Evolutionary conservation across 2,329 filamentous ascomycete species (phyloP), one percentile per base, ranked within the genome.

Genomic region (Pyricularia sp.): DNA sequence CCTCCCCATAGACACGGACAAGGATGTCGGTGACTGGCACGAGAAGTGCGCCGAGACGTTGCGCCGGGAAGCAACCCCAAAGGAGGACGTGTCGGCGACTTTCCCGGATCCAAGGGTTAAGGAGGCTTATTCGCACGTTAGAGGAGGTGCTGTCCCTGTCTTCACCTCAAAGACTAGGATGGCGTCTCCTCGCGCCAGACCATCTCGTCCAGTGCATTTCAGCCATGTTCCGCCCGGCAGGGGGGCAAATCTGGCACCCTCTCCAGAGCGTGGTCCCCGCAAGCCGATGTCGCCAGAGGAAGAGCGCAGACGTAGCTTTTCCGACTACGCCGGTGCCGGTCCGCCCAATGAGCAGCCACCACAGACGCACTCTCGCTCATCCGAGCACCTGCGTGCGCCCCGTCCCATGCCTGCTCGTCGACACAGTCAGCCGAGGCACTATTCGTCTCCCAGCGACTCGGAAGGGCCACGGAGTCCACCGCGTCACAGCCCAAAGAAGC

Each of bases 1-100:
- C 0, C 91, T 94, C 70, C 94, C 95, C 0, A 76, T 84, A 1
- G 81, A 86, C 63, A 86, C 93, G 1, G 94, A 98, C 74, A 80
- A 85, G 4, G 90, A 91, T n/a, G 93, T 97, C 79, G 88, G 93
- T 69, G 82, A 85, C 70, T 99, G 95, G 94, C 93, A 98, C 76
- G 88, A 91, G 72, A 83, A 84, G 2, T 94, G 96, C 69, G 90
- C 88, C 50, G 84, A 90, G 70, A 88, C 86, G 72, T 79, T 97
- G 66, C 86, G 88, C 71, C 82, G 85, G 69, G 89, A 94, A 72
- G 82, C 83, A 2, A 79, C 80, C 12, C 77, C 78, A 4, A 76
- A 78, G 67, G 77, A 79, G 59, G 77, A 81, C 67, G 71, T 72
- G 50, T 42, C 65, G 68, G 2, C 69, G 61, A 14, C 58, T 69